These are phyloP conservation scores for Skeletonema menzelii DNA, from an alignment of 108 stramenopile species.

Conservation along the genomic window DNA sequence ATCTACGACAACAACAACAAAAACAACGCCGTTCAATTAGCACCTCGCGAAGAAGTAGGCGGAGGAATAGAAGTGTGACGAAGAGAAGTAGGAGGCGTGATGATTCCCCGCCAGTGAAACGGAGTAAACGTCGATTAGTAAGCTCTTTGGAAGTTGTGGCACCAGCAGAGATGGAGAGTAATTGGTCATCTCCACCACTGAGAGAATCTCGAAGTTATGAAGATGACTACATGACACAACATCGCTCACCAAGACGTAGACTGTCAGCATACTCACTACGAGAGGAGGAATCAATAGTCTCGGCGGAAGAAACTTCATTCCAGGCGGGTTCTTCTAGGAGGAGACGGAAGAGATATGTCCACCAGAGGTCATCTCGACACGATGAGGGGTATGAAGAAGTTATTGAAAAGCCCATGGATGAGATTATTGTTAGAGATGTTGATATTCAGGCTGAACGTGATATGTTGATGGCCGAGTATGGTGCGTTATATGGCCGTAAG, in stretches of 20 bases:
- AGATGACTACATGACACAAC: not conserved
- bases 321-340: not conserved
- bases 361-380: not conserved
- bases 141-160: not conserved
- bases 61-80: not conserved
- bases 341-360: not conserved
- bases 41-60: not conserved
- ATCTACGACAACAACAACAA: not conserved
- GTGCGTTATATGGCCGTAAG: not conserved
- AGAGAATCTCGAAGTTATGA: not conserved
- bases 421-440: not conserved
- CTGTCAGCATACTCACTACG: not conserved
- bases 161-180: not conserved
- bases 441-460: not conserved
- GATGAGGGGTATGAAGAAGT: not conserved
- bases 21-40: not conserved
- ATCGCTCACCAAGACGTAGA: not conserved
- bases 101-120: not conserved
- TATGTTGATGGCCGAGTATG: conserved; percentile 6
- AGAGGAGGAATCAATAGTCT: conserved; percentile 7
- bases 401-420: conserved; percentile 15
- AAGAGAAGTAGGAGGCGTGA: not conserved
- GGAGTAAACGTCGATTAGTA: not conserved
- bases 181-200: not conserved
- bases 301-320: not conserved